Conservation (phyloP, 2,329 filamentous ascomycete genomes). For the Tolypocladium nubicola region DNA sequence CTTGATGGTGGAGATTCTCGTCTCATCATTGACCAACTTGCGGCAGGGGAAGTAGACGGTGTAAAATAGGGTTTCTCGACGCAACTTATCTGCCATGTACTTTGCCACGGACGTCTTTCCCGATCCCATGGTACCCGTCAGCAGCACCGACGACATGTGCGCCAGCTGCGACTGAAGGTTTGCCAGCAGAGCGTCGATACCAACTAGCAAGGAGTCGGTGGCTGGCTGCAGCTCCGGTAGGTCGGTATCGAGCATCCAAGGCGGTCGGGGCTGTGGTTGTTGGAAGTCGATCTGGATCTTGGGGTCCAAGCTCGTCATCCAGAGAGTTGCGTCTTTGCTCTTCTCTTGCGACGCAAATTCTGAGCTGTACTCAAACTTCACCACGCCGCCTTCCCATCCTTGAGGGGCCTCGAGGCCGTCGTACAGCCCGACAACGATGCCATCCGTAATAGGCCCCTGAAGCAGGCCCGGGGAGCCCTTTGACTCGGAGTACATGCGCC, state of each 20-base stretch:
- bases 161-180: slow-evolving; percentile 67
- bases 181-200: slow-evolving; percentile 67
- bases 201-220: slow-evolving; percentile 57
- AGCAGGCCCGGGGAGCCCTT: slow-evolving; percentile 52
- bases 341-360: slow-evolving; percentile 26
- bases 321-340: slow-evolving; percentile 42
- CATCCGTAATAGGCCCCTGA: slow-evolving; percentile 80
- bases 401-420: slow-evolving; percentile 42
- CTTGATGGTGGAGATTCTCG: slow-evolving; percentile 78
- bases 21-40: slow-evolving; percentile 84
- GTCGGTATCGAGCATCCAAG: slow-evolving; percentile 36
- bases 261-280: slow-evolving; percentile 55
- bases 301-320: slow-evolving; percentile 70
- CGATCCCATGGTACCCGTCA: slow-evolving; percentile 81
- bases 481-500: slow-evolving; percentile 55
- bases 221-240: slow-evolving; percentile 45
- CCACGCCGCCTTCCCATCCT: slow-evolving; percentile 73
- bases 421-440: slow-evolving; percentile 59
- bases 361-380: slow-evolving; percentile 55
- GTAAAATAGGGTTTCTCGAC: slow-evolving; percentile 65
- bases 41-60: slow-evolving; percentile 79
- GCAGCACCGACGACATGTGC: slow-evolving; percentile 77
- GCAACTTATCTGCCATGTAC: slow-evolving; percentile 62
- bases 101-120: slow-evolving; percentile 80
- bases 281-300: slow-evolving; percentile 69